Evolutionary conservation across 352 stramenopile species (phyloP).

Genomic region (Peronospora destructor): DNA sequence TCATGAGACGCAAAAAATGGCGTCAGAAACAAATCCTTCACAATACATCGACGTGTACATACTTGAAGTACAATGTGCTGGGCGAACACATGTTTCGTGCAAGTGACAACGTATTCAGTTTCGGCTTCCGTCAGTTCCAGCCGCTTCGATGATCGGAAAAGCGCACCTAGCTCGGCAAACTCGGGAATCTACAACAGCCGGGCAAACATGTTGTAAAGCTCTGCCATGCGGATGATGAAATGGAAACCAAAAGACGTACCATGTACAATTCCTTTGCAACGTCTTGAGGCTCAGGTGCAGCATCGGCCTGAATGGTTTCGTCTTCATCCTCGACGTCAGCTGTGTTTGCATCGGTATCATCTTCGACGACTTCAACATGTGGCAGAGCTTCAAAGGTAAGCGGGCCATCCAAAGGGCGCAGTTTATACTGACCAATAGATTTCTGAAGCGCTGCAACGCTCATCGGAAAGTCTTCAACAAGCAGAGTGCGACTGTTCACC

Average conservation of each 20-base stretch:
- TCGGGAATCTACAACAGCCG: constrained; percentile 81
- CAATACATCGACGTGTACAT: neutral
- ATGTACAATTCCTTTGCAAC: constrained; percentile 92
- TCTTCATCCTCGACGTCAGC: constrained; percentile 37
- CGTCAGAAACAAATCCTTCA: constrained; percentile 2
- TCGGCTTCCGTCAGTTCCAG: constrained; percentile 94
- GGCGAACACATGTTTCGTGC: constrained; percentile 95
- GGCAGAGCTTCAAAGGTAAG: constrained; percentile 81
- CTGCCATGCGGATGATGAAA: neutral
- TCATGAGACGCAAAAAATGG: constrained; percentile 22
- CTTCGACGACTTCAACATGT: constrained; percentile 70
- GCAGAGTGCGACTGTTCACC: constrained; percentile 39
- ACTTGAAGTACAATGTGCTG: constrained; percentile 91
- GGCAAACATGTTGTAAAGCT: constrained; percentile 7
- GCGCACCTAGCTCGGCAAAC: constrained; percentile 87
- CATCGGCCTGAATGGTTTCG: constrained; percentile 22
- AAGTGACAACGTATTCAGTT: constrained; percentile 96
- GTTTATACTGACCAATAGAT: constrained; percentile 83
- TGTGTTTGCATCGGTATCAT: constrained; percentile 21
- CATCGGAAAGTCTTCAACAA: constrained; percentile 78
- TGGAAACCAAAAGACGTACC: constrained; percentile 27
- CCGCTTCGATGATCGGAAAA: constrained; percentile 90
- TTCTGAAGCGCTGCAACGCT: constrained; percentile 65
- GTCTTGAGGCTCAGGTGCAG: constrained; percentile 50
- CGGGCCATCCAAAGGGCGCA: constrained; percentile 63